Evolutionary conservation across 139 green algal species (phyloP).

Genomic region (Deuterostichococcus epilithicus): DNA sequence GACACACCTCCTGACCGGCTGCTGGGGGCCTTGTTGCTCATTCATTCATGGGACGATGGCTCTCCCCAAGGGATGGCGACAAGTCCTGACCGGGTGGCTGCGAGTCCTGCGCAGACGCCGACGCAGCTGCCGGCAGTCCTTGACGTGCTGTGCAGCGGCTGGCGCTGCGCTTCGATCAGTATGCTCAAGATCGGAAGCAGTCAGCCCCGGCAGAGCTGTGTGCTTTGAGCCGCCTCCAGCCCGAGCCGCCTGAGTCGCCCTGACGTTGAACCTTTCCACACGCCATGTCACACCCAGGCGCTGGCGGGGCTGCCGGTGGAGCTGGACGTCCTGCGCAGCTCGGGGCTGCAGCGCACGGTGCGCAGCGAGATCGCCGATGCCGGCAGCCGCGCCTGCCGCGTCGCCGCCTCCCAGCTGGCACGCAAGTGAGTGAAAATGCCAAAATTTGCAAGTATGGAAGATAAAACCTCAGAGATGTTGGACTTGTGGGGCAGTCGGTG

Average conservation of each 20-base stretch:
- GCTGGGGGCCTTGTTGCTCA: too few species aligned
- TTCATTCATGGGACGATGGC: too few species aligned
- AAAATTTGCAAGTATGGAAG: too few species aligned
- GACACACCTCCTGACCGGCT: not conserved
- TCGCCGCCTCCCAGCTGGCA: not conserved
- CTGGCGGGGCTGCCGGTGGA: slow-evolving; percentile 22
- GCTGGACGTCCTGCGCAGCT: slow-evolving; percentile 1
- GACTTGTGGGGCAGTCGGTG: not conserved
- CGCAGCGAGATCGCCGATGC: slow-evolving; percentile 4
- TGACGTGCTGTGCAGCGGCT: not conserved
- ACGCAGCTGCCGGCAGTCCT: not conserved
- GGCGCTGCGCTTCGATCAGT: too few species aligned
- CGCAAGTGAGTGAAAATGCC: slow-evolving; percentile 1
- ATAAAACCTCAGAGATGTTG: slow-evolving; percentile 2
- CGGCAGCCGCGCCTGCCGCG: not conserved
- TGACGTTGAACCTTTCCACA: too few species aligned
- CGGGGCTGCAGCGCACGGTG: slow-evolving; percentile 6
- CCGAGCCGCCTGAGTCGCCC: not conserved
- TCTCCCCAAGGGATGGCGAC: not conserved
- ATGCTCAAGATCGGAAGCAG: not conserved
- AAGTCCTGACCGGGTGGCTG: not conserved
- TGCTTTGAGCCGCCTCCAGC: not conserved
- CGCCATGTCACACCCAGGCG: slow-evolving; percentile 4
- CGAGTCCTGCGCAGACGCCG: not conserved
- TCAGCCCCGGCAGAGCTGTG: not conserved